Base-by-base conservation (phyloP, 2,329 filamentous ascomycete species). In the Exophiala oligosperma region DNA sequence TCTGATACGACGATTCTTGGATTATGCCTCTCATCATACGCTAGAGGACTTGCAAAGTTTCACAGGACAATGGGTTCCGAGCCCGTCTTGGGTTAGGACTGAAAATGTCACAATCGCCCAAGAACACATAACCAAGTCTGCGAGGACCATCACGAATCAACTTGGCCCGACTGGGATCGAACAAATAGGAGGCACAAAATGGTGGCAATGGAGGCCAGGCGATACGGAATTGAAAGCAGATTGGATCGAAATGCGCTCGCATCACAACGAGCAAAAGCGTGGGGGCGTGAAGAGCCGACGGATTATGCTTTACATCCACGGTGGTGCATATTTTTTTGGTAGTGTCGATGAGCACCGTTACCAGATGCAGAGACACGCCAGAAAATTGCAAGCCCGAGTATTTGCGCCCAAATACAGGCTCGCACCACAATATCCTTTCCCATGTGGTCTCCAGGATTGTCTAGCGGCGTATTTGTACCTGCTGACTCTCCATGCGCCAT, bases 341-440 rank as follows among this genome's bases (percentile, higher is more conserved):
- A 95, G 91, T 67, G 88, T 97, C 38, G 92, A 97, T 70, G 92
- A 96, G 73, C 94, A 97, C 77, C 87, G 94, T n/a, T 97, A 97
- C 75, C 93, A 97, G 79, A 86, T 99, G 81, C 94, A 99, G 74
- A 84, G 93, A 49, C 92, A 97, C 80, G 94, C 94, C 28, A 84
- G 94, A 54, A 97, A 97, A 76, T 81, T 99, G 60, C 92, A 94
- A 73, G 93, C 92, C 17, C 83, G 92, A 55, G 89, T 97, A 6
- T 86, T 97, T 72, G 92, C 93, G 24, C 89, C 93, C 4, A 81
- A 86, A 61, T 99, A 97, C 73, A 85, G 94, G 41, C 81, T 99
- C 29, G 85, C 94, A 4, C 94, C 93, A 1, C 92, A 97, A 71
- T 99, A 93, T 60, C 94, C 94, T 0, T 99, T 99, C 64, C 94